Percentiles rank a stretch among this genome's conserved stretches.
Evolutionary conservation across 2,329 filamentous ascomycete genomes (phyloP).

Genomic region (Exophiala sp.): DNA sequence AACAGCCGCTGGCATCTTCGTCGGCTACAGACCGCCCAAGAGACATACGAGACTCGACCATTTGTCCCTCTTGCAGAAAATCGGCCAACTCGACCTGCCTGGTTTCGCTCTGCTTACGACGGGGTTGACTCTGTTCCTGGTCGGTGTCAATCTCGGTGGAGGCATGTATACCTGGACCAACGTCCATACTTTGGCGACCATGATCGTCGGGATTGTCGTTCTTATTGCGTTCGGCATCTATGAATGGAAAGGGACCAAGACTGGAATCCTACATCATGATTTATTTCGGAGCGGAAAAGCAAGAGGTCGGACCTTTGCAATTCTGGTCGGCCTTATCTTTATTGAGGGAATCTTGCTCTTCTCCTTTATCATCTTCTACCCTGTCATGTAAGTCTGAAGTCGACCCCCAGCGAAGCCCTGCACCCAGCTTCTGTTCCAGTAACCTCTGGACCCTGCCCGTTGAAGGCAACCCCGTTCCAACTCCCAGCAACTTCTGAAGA

Average conservation of each 20-base stretch:
- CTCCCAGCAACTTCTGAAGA: background rate
- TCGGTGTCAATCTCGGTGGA: constrained; percentile 23
- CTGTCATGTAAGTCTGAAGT: constrained; percentile 19
- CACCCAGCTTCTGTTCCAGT: background rate
- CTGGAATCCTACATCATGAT: constrained; percentile 23
- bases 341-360: constrained; percentile 25
- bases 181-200: constrained; percentile 12
- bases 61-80: constrained; percentile 22
- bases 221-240: constrained; percentile 23
- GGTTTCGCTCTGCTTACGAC: constrained; percentile 16
- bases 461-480: background rate
- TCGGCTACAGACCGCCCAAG: constrained; percentile 23
- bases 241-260: constrained; percentile 24
- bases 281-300: constrained; percentile 19
- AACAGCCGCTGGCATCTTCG: constrained; percentile 22
- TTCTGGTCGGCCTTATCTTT: constrained; percentile 23
- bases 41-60: constrained; percentile 23
- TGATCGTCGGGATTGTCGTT: constrained; percentile 19
- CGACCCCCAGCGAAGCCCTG: too few relatives aligned
- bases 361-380: constrained; percentile 25
- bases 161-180: constrained; percentile 23
- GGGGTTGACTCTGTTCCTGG: constrained; percentile 21
- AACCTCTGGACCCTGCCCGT: too few relatives aligned
- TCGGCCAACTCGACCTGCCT: constrained; percentile 21
- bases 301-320: constrained; percentile 20